Conservation (phyloP, 179 eudicot species). For the Nepenthes alata region DNA sequence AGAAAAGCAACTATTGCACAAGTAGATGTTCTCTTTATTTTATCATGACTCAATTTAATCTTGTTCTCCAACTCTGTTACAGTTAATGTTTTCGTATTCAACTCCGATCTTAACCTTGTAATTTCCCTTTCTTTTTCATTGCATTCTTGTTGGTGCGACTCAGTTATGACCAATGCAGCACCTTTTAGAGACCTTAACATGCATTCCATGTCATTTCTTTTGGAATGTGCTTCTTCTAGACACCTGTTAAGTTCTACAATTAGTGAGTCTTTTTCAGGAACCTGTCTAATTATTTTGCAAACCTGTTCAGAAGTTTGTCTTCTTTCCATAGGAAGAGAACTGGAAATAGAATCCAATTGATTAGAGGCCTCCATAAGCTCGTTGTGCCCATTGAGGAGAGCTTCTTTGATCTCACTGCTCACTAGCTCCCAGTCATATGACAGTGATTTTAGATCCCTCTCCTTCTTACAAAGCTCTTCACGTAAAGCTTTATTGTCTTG, state of each 20-base stretch:
- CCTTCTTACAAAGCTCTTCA: constrained; percentile 40
- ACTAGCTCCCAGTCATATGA: constrained; percentile 46
- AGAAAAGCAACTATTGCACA: constrained; percentile 66
- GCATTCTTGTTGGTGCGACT: constrained; percentile 73
- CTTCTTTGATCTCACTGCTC: constrained; percentile 48
- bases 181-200: constrained; percentile 87
- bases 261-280: constrained; percentile 53
- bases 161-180: constrained; percentile 69
- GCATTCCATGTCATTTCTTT: constrained; percentile 54
- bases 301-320: constrained; percentile 47
- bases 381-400: constrained; percentile 55
- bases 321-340: constrained; percentile 25
- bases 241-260: constrained; percentile 50
- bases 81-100: constrained; percentile 23
- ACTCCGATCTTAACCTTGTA: constrained; percentile 30
- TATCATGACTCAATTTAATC: constrained; percentile 26
- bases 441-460: constrained; percentile 27
- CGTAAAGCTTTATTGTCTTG: constrained; percentile 38
- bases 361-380: constrained; percentile 58
- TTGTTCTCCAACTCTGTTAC: constrained; percentile 25
- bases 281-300: constrained; percentile 40
- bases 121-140: constrained; percentile 55
- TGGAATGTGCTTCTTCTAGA: constrained; percentile 53
- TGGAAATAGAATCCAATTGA: constrained; percentile 35
- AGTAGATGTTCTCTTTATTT: constrained; percentile 28